phyloP scores from a whole-genome alignment of 257 asterid species.

The Agastache rugosa region DNA sequence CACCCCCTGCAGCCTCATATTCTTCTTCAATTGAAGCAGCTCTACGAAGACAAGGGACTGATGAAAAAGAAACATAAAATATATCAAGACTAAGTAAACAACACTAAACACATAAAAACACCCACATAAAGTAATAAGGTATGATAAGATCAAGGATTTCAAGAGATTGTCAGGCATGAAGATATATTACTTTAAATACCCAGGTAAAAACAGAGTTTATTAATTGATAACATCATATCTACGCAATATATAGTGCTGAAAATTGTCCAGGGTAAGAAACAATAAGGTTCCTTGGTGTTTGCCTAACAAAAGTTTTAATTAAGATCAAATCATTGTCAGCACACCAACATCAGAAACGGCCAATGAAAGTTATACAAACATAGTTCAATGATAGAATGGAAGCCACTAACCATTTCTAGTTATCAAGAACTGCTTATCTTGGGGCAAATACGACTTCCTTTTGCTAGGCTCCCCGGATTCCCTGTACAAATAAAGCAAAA shows the following conservation, averaged over 20 bases:
- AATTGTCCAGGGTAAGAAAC: not conserved
- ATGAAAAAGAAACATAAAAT: conserved; percentile 29
- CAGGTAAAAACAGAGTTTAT: conserved; percentile 16
- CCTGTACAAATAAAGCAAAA: conserved; percentile 53
- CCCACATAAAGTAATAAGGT: not conserved
- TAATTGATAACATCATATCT: conserved; percentile 9
- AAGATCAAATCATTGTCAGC: conserved; percentile 12
- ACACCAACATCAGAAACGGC: conserved; percentile 6
- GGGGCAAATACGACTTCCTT: conserved; percentile 93
- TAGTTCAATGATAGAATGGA: conserved; percentile 24
- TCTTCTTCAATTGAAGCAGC: conserved; percentile 97
- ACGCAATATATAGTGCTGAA: not conserved
- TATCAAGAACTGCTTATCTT: conserved; percentile 85
- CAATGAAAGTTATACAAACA: not conserved
- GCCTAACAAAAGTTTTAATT: not conserved
- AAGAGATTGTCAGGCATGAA: conserved; percentile 5
- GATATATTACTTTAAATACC: conserved; percentile 15
- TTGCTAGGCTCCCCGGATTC: conserved; percentile 97
- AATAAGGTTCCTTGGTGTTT: conserved; percentile 3
- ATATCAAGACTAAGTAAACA: conserved; percentile 8
- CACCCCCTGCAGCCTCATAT: conserved; percentile 98
- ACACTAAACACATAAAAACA: not conserved
- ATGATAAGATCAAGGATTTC: not conserved
- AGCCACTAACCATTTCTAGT: conserved; percentile 82
- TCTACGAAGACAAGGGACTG: conserved; percentile 95